Evolutionary conservation across 2,329 filamentous ascomycete species (phyloP), one percentile per base, ranked within the genome.

Genomic region (Mycosphaerella arachidis): DNA sequence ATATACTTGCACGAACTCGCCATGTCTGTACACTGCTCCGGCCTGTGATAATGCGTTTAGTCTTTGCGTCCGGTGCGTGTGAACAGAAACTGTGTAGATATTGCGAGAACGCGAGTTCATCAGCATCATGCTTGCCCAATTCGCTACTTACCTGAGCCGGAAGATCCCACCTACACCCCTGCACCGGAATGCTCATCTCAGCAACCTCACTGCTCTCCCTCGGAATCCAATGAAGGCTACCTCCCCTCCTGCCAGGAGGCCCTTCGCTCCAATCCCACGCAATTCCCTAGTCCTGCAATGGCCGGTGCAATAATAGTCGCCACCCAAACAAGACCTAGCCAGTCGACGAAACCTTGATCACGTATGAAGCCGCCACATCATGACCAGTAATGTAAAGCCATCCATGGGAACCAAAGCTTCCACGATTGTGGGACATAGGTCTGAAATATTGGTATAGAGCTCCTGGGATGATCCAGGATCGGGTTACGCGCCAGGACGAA

Each of bases 351-450:
- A 56, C 16, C 53, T 59, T 59, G 29, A 59, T 16, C 20, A 59
- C 57, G 43, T 55, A 59, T 10, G 51, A 31, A 16, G 46, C 52
- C 3, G 40, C 20, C 10, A 43, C 46, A 45, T 59, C 57, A 30
- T 59, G 56, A 13, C 56, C 51, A 30, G 56, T 58, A 35, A 59
- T 43, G 24, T 55, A 55, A 12, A 59, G 30, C 57, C 57, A 55
- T 7, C 50, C 57, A 55, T 59, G 52, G 4, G 52, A 18, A 45
- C 52, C 46, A 29, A 59, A 59, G 48, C 57, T 55, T 2, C 57
- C 57, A 12, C 57, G 52, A 31, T 43, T 55, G 12, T 59, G 51
- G 45, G 51, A 55, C 52, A 59, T 55, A 12, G 53, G 53, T 20
- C 57, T 59, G 31, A 51, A 59, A 9, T 30, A 50, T 33, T 50